A percentile compares a stretch with the other conserved stretches of the same genome.
Evolutionary conservation across 306 rosid species (phyloP).

Genomic region (Aeschynomene evenia): DNA sequence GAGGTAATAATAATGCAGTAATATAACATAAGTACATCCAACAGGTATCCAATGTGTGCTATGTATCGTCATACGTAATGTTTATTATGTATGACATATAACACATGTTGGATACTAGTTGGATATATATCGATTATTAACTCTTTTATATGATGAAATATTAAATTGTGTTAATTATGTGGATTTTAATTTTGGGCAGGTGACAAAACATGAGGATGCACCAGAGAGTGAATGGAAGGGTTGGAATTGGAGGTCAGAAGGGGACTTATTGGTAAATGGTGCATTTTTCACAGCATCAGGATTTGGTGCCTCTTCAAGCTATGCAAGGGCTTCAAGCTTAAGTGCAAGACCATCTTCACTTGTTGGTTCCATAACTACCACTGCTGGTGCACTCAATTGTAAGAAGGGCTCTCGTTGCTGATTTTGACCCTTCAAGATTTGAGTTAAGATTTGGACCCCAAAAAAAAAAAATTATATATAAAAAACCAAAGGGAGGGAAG

Average conservation of each 20-base stretch:
- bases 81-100: too few species aligned
- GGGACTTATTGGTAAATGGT: constrained; percentile 74
- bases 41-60: too few species aligned
- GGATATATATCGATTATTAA: too few species aligned
- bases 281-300: constrained; percentile 85
- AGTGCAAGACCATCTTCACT: constrained; percentile 87
- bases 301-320: constrained; percentile 85
- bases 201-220: constrained; percentile 97
- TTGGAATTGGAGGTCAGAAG: constrained; percentile 98
- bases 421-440: constrained; percentile 38
- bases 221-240: constrained; percentile 73
- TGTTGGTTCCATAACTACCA: constrained; percentile 69
- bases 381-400: constrained; percentile 75
- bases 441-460: neutral
- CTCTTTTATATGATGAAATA: neutral
- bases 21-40: neutral
- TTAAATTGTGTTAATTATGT: neutral
- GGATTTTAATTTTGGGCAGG: constrained; percentile 41
- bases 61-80: too few species aligned
- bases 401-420: constrained; percentile 84
- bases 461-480: neutral
- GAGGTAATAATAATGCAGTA: constrained; percentile 48
- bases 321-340: constrained; percentile 89
- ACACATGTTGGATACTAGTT: too few species aligned
- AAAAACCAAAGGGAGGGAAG: constrained; percentile 18